Conservation (phyloP, 73 alveolate genomes). For the Diophrys sp. region DNA sequence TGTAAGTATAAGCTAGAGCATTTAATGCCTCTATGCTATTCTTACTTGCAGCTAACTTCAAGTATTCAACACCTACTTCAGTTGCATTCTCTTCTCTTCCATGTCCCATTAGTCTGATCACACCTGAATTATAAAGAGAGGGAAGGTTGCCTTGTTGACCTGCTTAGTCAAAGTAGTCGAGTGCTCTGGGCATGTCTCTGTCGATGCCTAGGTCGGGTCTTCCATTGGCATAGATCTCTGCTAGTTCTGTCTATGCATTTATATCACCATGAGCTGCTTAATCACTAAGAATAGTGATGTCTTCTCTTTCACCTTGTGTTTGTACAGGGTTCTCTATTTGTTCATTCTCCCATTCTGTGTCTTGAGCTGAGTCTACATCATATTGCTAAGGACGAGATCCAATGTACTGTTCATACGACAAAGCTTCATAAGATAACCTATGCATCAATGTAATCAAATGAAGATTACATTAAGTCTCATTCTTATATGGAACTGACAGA, state of each 20-base stretch:
- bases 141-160: background rate
- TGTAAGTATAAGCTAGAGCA: background rate
- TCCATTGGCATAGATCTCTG: background rate
- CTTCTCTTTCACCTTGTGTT: background rate
- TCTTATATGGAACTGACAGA: background rate
- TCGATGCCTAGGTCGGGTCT: background rate
- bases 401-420: background rate
- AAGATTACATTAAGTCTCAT: background rate
- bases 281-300: background rate
- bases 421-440: background rate
- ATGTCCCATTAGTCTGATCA: background rate
- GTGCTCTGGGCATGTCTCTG: background rate
- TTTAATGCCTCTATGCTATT: background rate
- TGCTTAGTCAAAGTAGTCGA: background rate
- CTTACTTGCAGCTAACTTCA: background rate
- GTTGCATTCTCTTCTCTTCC: background rate
- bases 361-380: background rate
- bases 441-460: background rate
- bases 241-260: background rate
- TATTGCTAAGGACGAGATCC: background rate
- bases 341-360: background rate
- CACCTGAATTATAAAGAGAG: background rate
- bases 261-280: background rate
- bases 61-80: background rate
- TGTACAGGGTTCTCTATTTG: background rate